Evolutionary conservation across 2,329 filamentous ascomycete genomes (phyloP).

Genomic region (Waltergamsia citrina): DNA sequence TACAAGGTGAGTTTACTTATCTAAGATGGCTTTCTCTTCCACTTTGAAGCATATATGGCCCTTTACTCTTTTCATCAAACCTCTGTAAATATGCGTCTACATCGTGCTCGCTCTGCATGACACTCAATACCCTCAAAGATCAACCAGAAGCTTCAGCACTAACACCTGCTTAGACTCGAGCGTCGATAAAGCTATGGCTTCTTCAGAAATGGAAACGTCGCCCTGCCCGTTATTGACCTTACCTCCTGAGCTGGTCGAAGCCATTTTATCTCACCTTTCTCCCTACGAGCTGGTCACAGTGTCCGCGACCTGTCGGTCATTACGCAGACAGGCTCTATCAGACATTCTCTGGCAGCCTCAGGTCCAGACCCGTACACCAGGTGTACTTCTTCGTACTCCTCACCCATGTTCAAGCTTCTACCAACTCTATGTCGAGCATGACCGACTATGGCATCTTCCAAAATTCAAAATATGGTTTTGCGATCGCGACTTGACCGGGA

Average conservation of each 20-base stretch:
- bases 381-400: conserved; percentile 38
- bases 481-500: conserved; percentile 63
- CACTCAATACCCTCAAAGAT: too few species aligned
- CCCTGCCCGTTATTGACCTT: conserved; percentile 39
- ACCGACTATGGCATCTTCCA: conserved; percentile 78
- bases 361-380: conserved; percentile 59
- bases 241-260: conserved; percentile 65
- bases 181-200: not conserved
- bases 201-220: not conserved
- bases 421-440: conserved; percentile 63
- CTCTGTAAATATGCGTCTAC: too few species aligned
- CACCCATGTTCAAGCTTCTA: conserved; percentile 55
- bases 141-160: too few species aligned
- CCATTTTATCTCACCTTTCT: conserved; percentile 58
- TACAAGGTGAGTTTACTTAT: too few species aligned
- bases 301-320: conserved; percentile 49
- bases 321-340: conserved; percentile 50
- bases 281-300: conserved; percentile 53
- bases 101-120: too few species aligned
- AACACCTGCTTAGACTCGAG: too few species aligned
- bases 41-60: too few species aligned
- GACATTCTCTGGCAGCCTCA: conserved; percentile 66
- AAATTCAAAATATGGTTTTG: conserved; percentile 79
- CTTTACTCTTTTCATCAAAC: too few species aligned
- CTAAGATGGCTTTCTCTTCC: too few species aligned